phyloP scores from a whole-genome alignment of 257 asterid genomes.

The Petunia secreta region DNA sequence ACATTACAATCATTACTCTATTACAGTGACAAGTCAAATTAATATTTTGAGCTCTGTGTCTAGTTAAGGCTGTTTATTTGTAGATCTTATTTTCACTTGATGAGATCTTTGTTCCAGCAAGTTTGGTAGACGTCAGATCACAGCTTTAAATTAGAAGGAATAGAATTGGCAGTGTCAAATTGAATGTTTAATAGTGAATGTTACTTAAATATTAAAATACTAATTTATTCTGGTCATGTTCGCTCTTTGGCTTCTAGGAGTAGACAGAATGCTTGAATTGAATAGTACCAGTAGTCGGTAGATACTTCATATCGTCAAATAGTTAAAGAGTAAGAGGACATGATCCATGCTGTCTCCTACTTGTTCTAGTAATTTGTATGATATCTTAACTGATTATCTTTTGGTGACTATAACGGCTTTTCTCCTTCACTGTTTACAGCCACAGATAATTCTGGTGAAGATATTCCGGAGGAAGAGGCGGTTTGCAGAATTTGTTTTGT shows the following conservation, averaged over 20 bases:
- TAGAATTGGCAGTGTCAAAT: neutral
- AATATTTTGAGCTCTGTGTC: neutral
- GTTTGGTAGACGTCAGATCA: neutral
- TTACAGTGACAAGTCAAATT: neutral
- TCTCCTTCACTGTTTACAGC: conserved; percentile 34
- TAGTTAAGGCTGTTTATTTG: neutral
- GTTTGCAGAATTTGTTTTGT: conserved; percentile 94
- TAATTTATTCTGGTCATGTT: neutral
- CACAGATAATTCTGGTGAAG: conserved; percentile 69
- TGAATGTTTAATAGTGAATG: neutral
- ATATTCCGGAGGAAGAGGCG: conserved; percentile 98
- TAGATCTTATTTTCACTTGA: neutral
- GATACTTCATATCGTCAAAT: conserved; percentile 8
- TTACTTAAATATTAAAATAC: neutral
- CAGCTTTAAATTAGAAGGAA: conserved; percentile 4
- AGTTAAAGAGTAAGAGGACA: neutral
- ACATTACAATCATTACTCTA: neutral
- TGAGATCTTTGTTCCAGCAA: neutral
- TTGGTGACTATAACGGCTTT: conserved; percentile 16
- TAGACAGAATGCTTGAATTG: neutral
- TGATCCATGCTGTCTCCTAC: conserved; percentile 6
- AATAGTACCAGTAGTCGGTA: neutral
- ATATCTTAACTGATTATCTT: conserved; percentile 18
- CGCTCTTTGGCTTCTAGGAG: neutral
- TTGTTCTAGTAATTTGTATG: conserved; percentile 9